These are phyloP conservation scores for Chlamydomonas reinhardtii DNA, from an alignment of 163 green algal genomes.

Conservation along the genomic window DNA sequence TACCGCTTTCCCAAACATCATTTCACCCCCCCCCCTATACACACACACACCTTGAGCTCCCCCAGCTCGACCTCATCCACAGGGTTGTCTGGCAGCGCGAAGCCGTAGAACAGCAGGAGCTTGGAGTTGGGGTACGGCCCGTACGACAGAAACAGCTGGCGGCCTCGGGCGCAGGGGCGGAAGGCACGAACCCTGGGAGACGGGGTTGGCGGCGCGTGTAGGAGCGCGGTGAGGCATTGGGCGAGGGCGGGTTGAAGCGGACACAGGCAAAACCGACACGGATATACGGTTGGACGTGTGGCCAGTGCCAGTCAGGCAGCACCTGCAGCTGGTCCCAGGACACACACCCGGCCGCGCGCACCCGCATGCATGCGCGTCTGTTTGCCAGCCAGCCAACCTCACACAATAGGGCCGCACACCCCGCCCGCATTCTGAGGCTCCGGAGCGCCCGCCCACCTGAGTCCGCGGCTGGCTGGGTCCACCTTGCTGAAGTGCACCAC, in stretches of 20 bases:
- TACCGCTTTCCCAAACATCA: no score
- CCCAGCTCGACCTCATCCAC: constrained; percentile 64
- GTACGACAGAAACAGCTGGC: constrained; percentile 81
- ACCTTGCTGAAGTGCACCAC: constrained; percentile 74
- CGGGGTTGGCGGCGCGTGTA: no score
- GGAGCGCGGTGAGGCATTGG: not conserved
- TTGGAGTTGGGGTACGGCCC: constrained; percentile 80
- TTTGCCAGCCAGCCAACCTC: no score
- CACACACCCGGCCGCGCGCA: not conserved
- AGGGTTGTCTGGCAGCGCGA: constrained; percentile 72
- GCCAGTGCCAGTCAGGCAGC: no score
- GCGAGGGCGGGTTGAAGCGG: not conserved
- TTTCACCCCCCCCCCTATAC: not conserved
- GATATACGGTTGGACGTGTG: no score
- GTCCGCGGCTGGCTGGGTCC: constrained; percentile 46
- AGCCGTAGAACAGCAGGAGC: constrained; percentile 87
- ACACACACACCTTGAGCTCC: not conserved
- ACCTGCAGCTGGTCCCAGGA: no score
- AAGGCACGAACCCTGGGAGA: constrained; percentile 70
- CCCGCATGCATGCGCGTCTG: not conserved
- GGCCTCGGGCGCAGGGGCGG: constrained; percentile 55
- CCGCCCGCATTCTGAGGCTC: no score
- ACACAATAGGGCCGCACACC: no score
- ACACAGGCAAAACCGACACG: no score
- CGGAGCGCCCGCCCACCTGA: constrained; percentile 47